phyloP scores from a whole-genome alignment of 352 stramenopile genomes.

The Saprolegnia diclina region DNA sequence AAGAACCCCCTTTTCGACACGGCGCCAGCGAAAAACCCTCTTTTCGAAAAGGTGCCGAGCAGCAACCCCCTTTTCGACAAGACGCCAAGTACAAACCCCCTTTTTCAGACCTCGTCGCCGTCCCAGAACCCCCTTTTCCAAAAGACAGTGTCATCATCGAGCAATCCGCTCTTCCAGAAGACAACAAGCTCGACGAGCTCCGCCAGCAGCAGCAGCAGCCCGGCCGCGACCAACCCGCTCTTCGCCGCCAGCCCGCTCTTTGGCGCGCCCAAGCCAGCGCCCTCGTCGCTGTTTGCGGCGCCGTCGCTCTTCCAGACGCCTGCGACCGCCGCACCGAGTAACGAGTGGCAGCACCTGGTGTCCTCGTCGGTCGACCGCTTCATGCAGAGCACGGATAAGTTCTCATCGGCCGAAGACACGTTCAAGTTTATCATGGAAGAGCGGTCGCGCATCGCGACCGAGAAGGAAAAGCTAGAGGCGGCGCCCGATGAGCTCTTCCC shows the following conservation, averaged over 20 bases:
- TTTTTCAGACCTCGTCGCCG: background rate
- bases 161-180: slow-evolving; percentile 21
- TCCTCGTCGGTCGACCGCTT: slow-evolving; percentile 64
- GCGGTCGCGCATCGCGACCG: slow-evolving; percentile 51
- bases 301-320: slow-evolving; percentile 7
- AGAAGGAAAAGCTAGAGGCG: slow-evolving; percentile 43
- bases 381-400: slow-evolving; percentile 41
- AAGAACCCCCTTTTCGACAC: slow-evolving; percentile 2
- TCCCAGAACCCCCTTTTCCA: slow-evolving; percentile 20
- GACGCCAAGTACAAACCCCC: background rate
- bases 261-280: slow-evolving; percentile 12
- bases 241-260: slow-evolving; percentile 38
- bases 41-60: slow-evolving; percentile 16
- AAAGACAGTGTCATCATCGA: slow-evolving; percentile 5
- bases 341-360: slow-evolving; percentile 63
- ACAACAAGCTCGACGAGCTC: slow-evolving; percentile 20
- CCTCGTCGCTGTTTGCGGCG: slow-evolving; percentile 19
- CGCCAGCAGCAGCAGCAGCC: slow-evolving; percentile 8
- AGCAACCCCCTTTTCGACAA: slow-evolving; percentile 8
- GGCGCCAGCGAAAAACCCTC: background rate
- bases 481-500: slow-evolving; percentile 24
- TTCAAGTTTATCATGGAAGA: slow-evolving; percentile 58
- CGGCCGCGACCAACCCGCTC: slow-evolving; percentile 39
- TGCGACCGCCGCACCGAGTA: slow-evolving; percentile 48
- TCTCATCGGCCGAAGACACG: slow-evolving; percentile 44